A percentile compares a stretch with the other conserved stretches of the same genome.
Evolutionary conservation across 2,329 filamentous ascomycete genomes (phyloP).

Genomic region (Fusarium siculi): DNA sequence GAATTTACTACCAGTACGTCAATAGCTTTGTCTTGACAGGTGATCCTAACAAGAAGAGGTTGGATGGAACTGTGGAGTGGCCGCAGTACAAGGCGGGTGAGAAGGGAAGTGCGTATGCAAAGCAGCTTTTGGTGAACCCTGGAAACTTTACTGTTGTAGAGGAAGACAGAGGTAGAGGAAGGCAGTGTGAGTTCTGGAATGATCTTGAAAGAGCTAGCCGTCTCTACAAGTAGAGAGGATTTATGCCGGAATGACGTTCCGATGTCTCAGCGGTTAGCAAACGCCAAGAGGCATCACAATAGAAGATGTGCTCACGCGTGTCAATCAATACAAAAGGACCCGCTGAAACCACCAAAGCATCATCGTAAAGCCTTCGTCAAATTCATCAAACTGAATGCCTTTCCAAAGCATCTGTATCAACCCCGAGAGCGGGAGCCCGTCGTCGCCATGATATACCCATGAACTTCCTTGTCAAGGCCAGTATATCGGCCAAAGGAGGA

Average conservation of each 20-base stretch:
- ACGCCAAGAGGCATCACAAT: too few species aligned
- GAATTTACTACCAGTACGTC: background rate
- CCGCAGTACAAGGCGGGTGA: background rate
- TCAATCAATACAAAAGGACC: too few species aligned
- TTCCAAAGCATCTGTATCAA: too few species aligned
- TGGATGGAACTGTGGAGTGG: background rate
- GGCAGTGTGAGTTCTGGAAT: conserved; percentile 13
- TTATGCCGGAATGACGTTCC: too few species aligned
- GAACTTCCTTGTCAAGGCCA: conserved; percentile 5
- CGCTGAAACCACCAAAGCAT: rapidly evolving
- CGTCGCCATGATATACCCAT: conserved; percentile 8
- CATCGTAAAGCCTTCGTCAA: rapidly evolving
- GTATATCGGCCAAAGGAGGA: too few species aligned
- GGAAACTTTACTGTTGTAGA: conserved; percentile 1
- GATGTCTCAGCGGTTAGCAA: too few species aligned
- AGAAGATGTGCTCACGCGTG: too few species aligned
- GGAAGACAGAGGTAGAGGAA: background rate
- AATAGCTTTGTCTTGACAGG: conserved; percentile 8
- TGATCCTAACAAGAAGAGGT: background rate
- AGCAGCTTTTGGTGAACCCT: conserved; percentile 5
- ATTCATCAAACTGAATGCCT: background rate
- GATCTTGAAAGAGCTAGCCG: background rate
- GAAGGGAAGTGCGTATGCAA: background rate
- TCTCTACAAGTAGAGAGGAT: background rate
- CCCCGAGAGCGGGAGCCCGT: too few species aligned